Evolutionary conservation across 2,329 filamentous ascomycete species (phyloP).

Genomic region (Sclerotinia sclerotiorum): DNA sequence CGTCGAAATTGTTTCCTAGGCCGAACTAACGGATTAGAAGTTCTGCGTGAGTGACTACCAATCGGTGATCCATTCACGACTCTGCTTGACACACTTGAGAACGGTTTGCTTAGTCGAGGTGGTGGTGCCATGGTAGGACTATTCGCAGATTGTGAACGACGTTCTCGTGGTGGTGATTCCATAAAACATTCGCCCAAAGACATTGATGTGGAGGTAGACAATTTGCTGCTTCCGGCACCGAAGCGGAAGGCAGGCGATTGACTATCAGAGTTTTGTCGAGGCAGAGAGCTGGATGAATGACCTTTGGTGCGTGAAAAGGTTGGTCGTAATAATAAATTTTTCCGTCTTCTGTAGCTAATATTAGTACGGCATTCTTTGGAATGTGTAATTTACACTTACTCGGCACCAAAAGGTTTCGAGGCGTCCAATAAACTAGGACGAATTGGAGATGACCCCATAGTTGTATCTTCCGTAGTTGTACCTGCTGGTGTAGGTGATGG

Average conservation of each 20-base stretch:
- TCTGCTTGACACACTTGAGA: slow-evolving; percentile 60
- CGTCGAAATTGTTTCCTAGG: slow-evolving; percentile 87
- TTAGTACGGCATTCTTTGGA: slow-evolving; percentile 26
- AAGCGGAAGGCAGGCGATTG: slow-evolving; percentile 76
- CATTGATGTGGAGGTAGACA: slow-evolving; percentile 56
- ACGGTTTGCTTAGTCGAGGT: slow-evolving; percentile 61
- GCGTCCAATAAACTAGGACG: slow-evolving; percentile 51
- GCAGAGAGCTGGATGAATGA: slow-evolving; percentile 65
- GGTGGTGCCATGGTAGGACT: slow-evolving; percentile 61
- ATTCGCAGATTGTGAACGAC: slow-evolving; percentile 59
- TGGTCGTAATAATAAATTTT: slow-evolving; percentile 69
- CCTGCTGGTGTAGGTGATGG: slow-evolving; percentile 69
- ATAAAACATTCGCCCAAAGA: slow-evolving; percentile 77
- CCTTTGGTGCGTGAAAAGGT: slow-evolving; percentile 74
- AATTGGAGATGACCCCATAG: slow-evolving; percentile 57
- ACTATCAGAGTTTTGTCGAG: slow-evolving; percentile 61
- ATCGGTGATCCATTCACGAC: slow-evolving; percentile 69
- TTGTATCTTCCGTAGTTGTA: slow-evolving; percentile 46
- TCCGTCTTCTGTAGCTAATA: slow-evolving; percentile 56
- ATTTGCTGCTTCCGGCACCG: slow-evolving; percentile 53
- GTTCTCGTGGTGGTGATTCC: slow-evolving; percentile 73
- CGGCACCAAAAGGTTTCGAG: slow-evolving; percentile 49
- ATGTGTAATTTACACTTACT: slow-evolving; percentile 49
- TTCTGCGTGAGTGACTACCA: slow-evolving; percentile 67
- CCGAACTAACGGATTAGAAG: slow-evolving; percentile 68